Evolutionary conservation across 2,329 filamentous ascomycete genomes (phyloP).

Genomic region (Hirsutella minnesotensis): DNA sequence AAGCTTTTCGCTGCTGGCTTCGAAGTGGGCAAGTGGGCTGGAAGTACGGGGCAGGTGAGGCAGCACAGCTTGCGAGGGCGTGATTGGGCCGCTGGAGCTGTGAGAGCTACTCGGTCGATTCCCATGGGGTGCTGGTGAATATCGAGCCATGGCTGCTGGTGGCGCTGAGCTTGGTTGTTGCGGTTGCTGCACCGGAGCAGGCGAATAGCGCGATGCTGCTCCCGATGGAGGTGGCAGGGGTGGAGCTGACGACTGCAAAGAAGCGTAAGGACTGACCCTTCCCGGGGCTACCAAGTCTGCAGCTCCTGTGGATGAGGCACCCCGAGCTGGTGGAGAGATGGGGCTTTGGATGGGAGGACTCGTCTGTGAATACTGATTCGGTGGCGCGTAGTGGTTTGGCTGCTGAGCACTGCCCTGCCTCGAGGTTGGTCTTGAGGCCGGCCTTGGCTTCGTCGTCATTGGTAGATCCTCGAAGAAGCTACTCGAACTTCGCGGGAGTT

Average conservation of each 20-base stretch:
- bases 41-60: conserved; percentile 53
- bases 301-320: conserved; percentile 15
- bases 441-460: conserved; percentile 46
- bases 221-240: conserved; percentile 20
- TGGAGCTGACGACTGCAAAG: conserved; percentile 24
- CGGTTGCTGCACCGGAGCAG: conserved; percentile 33
- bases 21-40: conserved; percentile 54
- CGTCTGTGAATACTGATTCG: neutral
- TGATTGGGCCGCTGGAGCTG: conserved; percentile 19
- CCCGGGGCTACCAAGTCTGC: conserved; percentile 40
- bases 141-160: conserved; percentile 33
- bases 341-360: conserved; percentile 16
- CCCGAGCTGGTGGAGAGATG: conserved; percentile 13
- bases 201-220: conserved; percentile 47
- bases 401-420: conserved; percentile 37
- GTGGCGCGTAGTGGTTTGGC: conserved; percentile 16
- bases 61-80: conserved; percentile 32
- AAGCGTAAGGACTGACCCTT: conserved; percentile 40
- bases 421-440: conserved; percentile 46
- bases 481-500: conserved; percentile 27
- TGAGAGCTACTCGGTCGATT: conserved; percentile 32
- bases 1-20: conserved; percentile 32
- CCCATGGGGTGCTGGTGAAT: conserved; percentile 35
- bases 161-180: conserved; percentile 27
- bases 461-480: conserved; percentile 75